Percentiles rank a stretch among this genome's conserved stretches.
phyloP scores from a whole-genome alignment of 371 early-diverging fungal genomes.

The Sporodiniella umbellata region DNA sequence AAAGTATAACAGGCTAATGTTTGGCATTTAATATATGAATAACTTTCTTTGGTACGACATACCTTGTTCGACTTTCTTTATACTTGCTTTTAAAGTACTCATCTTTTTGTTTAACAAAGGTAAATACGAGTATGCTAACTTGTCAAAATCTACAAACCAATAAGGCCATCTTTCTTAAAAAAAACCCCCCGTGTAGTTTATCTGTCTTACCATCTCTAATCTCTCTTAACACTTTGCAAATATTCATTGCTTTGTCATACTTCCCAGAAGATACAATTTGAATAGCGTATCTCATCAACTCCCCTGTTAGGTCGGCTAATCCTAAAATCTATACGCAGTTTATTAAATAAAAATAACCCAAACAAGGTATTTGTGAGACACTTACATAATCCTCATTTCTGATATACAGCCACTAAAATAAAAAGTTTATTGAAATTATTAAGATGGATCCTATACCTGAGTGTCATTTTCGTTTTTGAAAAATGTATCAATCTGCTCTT shows the following conservation, averaged over 20 bases:
- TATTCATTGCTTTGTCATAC: conserved; percentile 42
- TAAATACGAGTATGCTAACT: conserved; percentile 24
- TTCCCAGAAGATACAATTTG: conserved; percentile 43
- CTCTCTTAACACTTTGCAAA: conserved; percentile 45
- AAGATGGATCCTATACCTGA: conserved; percentile 21
- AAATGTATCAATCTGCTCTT: conserved; percentile 41
- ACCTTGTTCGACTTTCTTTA: conserved; percentile 40
- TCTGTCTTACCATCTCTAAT: conserved; percentile 32
- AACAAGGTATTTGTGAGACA: neutral
- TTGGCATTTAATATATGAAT: neutral
- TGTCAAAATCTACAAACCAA: conserved; percentile 36
- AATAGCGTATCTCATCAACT: conserved; percentile 68
- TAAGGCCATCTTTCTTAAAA: too few relatives aligned
- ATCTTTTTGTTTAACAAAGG: conserved; percentile 29
- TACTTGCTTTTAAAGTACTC: conserved; percentile 27
- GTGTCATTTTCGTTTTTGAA: conserved; percentile 33
- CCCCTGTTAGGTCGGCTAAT: conserved; percentile 69
- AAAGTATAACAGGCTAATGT: conserved; percentile 41
- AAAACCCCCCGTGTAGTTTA: too few relatives aligned
- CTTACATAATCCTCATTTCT: conserved; percentile 56
- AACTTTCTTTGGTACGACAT: conserved; percentile 4
- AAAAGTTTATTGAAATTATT: neutral
- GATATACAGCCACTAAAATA: conserved; percentile 26
- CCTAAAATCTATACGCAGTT: conserved; percentile 34
- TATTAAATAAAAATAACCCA: conserved; percentile 7